Evolutionary conservation across 768 basidiomycete species (phyloP), one percentile per base, ranked within the genome.

Genomic region (Pisolithus sp.): DNA sequence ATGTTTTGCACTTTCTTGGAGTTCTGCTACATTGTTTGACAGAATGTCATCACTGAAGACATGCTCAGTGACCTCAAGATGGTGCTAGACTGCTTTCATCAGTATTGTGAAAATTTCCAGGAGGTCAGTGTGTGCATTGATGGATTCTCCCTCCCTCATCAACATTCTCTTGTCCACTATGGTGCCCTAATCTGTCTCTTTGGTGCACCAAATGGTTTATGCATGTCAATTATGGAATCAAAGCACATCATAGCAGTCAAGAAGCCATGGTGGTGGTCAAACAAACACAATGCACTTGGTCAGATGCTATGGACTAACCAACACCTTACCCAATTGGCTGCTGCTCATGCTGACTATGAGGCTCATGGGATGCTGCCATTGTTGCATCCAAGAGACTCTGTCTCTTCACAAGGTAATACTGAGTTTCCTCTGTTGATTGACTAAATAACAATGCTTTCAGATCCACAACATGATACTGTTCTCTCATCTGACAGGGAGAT

Each of bases 141-240:
- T 37, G 24, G 48, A 24, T 50, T 61, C n/a, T 55, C 50, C 10
- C 49, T 61, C 17, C 60, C 59, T 3, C 52, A 51, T 18, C 53
- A 58, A 48, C 60, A 61, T 37, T 51, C 57, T 12, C 48, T 61
- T 13, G 24, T 49, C 7, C 59, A 61, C 41, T 60, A 61, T 37
- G 17, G 18, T 12, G 9, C 30, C 36, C 30, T 26, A 12, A 56
- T 62, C 42, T 5, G 15, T 2, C 53, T 53, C 2, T 61, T 61
- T 18, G 47, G 53, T 17, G 24, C 58, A 1, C 59, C 56, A 8
- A 54, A 57, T 52, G 59, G 59, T 15, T 53, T 57, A 7, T 39
- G 38, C 15, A 39, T 13, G 15, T 39, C 38, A 39, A 39, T 39
- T 39, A 39, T 13, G 2, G 38, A 39, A 17, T 39, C 38, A 12